These are phyloP conservation scores for Trichoderma gracile DNA, from an alignment of 2,329 filamentous ascomycete genomes.

Conservation along the genomic window DNA sequence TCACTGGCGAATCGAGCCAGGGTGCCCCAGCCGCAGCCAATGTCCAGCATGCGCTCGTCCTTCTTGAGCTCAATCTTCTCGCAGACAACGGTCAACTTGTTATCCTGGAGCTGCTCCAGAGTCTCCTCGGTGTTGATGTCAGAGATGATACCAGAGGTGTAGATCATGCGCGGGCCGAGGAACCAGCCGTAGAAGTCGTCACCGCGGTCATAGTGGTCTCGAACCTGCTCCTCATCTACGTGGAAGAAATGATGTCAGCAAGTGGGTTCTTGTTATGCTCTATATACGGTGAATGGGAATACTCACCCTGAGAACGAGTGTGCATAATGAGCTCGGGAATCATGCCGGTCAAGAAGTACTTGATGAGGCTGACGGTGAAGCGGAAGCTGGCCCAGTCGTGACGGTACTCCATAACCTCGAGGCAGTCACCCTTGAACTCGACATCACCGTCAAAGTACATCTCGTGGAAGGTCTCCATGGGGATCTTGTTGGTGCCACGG, in stretches of 20 bases:
- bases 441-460: slow-evolving; percentile 97
- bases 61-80: slow-evolving; percentile 87
- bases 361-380: slow-evolving; percentile 83
- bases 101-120: slow-evolving; percentile 94
- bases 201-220: slow-evolving; percentile 95
- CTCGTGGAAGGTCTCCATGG: slow-evolving; percentile 92
- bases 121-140: slow-evolving; percentile 85
- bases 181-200: slow-evolving; percentile 99
- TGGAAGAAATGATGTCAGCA: slow-evolving; percentile 16
- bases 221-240: slow-evolving; percentile 86
- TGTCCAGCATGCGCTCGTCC: slow-evolving; percentile 84
- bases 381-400: slow-evolving; percentile 97
- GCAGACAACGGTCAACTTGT: slow-evolving; percentile 92
- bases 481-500: slow-evolving; percentile 75
- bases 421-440: slow-evolving; percentile 89
- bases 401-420: slow-evolving; percentile 88
- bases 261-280: neutral
- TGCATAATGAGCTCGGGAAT: slow-evolving; percentile 91
- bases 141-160: slow-evolving; percentile 91
- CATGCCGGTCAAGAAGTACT: slow-evolving; percentile 84
- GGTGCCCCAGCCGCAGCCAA: slow-evolving; percentile 97
- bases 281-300: neutral
- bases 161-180: slow-evolving; percentile 97
- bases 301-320: slow-evolving; percentile 73
- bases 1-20: slow-evolving; percentile 89